These are phyloP conservation scores for Pholiota adiposa DNA, from an alignment of 1,284 basidiomycete species.

Conservation along the genomic window DNA sequence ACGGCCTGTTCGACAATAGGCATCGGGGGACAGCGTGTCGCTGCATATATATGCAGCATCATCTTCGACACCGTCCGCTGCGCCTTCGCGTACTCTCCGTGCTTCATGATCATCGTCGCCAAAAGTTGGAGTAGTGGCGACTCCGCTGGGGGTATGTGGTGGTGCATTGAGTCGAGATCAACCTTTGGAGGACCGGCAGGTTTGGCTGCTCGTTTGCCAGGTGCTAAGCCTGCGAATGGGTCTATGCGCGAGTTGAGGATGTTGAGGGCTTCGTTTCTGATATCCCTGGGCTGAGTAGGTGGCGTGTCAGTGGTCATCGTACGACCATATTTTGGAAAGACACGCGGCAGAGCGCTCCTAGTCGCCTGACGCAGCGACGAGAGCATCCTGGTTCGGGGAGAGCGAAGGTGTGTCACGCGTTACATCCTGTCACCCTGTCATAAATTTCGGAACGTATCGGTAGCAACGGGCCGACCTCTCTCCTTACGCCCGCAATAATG, in stretches of 20 bases:
- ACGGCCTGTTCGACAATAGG: constrained; percentile 81
- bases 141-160: constrained; percentile 69
- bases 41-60: constrained; percentile 72
- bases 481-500: no score
- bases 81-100: constrained; percentile 75
- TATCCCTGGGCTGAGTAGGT: not conserved
- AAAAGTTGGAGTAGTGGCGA: constrained; percentile 82
- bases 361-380: constrained; percentile 26
- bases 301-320: constrained; percentile 16
- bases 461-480: not conserved
- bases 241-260: constrained; percentile 12
- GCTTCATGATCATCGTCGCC: constrained; percentile 64
- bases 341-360: constrained; percentile 22
- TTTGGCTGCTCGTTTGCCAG: not conserved
- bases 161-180: constrained; percentile 25
- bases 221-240: not conserved
- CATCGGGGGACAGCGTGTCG: constrained; percentile 76
- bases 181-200: not conserved
- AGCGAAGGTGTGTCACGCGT: constrained; percentile 9
- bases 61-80: constrained; percentile 60
- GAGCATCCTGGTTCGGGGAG: constrained; percentile 25
- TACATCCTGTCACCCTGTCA: not conserved
- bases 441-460: constrained; percentile 1
- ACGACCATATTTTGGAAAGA: constrained; percentile 17
- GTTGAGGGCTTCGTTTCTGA: constrained; percentile 17